phyloP scores from a whole-genome alignment of 139 green algal species.

The Coelastrella sp. region DNA sequence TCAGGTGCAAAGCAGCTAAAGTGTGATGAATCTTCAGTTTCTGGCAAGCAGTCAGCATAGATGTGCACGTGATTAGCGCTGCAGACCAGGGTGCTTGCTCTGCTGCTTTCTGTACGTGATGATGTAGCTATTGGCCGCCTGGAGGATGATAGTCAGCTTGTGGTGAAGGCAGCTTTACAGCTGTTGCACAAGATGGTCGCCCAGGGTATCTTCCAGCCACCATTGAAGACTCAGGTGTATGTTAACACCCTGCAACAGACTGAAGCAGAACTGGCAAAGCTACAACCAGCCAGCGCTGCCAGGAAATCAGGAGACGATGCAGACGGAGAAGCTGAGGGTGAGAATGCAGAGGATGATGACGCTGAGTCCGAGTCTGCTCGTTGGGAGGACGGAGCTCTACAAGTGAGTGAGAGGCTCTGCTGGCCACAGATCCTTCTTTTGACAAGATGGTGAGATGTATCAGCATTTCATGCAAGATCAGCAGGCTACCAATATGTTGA shows the following conservation, averaged over 20 bases:
- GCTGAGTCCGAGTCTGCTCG: not conserved
- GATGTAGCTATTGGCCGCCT: slow-evolving; percentile 71
- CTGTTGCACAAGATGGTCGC: slow-evolving; percentile 78
- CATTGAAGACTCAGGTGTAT: slow-evolving; percentile 48
- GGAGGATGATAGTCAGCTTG: slow-evolving; percentile 83
- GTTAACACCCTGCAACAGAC: slow-evolving; percentile 34
- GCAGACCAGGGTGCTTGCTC: no score
- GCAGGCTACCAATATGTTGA: no score
- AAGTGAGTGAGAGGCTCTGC: slow-evolving; percentile 25
- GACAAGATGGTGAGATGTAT: no score
- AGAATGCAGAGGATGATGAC: slow-evolving; percentile 4
- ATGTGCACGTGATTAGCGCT: not conserved
- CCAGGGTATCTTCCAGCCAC: slow-evolving; percentile 81
- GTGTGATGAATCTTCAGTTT: no score
- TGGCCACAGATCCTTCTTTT: no score
- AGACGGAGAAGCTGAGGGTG: slow-evolving; percentile 2
- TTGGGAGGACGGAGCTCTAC: slow-evolving; percentile 25
- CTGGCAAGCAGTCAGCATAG: no score
- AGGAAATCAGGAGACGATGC: no score
- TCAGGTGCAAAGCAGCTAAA: no score
- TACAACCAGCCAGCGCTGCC: not conserved
- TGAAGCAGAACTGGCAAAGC: slow-evolving; percentile 15
- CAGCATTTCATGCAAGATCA: no score
- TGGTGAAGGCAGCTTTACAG: slow-evolving; percentile 82
- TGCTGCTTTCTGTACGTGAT: no score